Conservation (phyloP, 2,329 filamentous ascomycete species). For the Cladosporium sp. region DNA sequence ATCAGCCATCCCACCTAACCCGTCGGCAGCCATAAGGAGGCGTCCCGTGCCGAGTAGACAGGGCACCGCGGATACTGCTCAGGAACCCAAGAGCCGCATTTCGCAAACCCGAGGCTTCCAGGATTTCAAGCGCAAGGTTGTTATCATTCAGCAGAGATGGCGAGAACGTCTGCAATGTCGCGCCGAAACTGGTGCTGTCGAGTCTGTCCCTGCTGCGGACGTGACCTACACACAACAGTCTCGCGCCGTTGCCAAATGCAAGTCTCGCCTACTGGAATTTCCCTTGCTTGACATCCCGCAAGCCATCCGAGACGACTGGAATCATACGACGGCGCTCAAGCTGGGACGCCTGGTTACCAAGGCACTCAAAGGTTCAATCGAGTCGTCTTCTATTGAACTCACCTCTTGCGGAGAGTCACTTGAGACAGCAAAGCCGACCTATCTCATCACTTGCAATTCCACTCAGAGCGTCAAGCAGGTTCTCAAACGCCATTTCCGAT, state of each 20-base stretch:
- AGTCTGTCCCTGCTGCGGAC: slow-evolving; percentile 23
- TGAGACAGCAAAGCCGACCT: slow-evolving; percentile 62
- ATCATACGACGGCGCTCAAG: slow-evolving; percentile 62
- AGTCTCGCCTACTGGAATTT: slow-evolving; percentile 24
- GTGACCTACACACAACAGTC: background rate
- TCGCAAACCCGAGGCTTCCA: slow-evolving; percentile 22
- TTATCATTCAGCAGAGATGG: slow-evolving; percentile 30
- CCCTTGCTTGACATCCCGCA: slow-evolving; percentile 47
- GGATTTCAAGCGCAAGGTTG: slow-evolving; percentile 30
- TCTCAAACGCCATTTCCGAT: slow-evolving; percentile 63
- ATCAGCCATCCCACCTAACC: background rate
- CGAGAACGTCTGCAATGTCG: slow-evolving; percentile 16
- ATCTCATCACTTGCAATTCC: slow-evolving; percentile 70
- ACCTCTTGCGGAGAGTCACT: slow-evolving; percentile 66
- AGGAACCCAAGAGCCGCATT: background rate
- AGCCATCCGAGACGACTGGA: slow-evolving; percentile 65
- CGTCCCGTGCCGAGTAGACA: slow-evolving; percentile 2
- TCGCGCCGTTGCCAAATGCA: slow-evolving; percentile 3
- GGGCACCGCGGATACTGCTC: slow-evolving; percentile 7
- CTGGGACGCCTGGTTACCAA: slow-evolving; percentile 64
- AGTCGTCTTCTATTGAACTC: slow-evolving; percentile 72
- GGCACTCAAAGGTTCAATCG: slow-evolving; percentile 66
- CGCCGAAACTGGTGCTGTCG: background rate
- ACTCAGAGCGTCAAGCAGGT: slow-evolving; percentile 66
- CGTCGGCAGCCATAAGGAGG: slow-evolving; percentile 2